These are phyloP conservation scores for Trametes cubensis DNA, from an alignment of 768 basidiomycete genomes.

Conservation along the genomic window DNA sequence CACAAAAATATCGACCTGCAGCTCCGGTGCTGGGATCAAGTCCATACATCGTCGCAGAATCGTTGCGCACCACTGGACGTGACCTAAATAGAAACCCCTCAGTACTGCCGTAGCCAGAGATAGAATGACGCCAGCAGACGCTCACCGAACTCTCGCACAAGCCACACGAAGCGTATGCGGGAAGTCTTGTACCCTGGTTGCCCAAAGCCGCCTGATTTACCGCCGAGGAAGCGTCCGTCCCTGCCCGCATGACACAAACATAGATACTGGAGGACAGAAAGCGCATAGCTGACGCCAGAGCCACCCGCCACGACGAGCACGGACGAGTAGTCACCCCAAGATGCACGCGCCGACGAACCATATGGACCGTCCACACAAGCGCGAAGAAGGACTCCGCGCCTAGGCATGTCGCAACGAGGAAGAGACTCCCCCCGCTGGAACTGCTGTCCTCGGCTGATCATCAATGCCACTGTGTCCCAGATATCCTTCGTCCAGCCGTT, in stretches of 20 bases:
- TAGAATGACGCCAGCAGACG: background rate
- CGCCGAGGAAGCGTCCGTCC: slow-evolving; percentile 52
- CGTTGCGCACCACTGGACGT: slow-evolving; percentile 77
- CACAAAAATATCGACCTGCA: slow-evolving; percentile 76
- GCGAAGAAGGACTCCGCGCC: slow-evolving; percentile 53
- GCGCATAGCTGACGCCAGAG: slow-evolving; percentile 73
- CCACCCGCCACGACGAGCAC: slow-evolving; percentile 71
- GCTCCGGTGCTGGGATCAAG: slow-evolving; percentile 47
- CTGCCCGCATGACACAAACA: slow-evolving; percentile 60
- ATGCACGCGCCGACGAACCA: slow-evolving; percentile 61
- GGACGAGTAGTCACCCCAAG: slow-evolving; percentile 62
- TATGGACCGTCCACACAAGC: slow-evolving; percentile 70
- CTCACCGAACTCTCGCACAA: slow-evolving; percentile 75
- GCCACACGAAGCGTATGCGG: slow-evolving; percentile 76
- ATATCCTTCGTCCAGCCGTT: slow-evolving; percentile 69
- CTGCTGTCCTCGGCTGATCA: slow-evolving; percentile 37
- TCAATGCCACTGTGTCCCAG: slow-evolving; percentile 54
- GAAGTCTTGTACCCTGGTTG: slow-evolving; percentile 44
- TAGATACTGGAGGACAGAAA: slow-evolving; percentile 65
- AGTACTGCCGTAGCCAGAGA: background rate
- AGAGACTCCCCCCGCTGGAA: slow-evolving; percentile 36
- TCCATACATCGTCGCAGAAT: slow-evolving; percentile 63
- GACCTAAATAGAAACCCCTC: slow-evolving; percentile 45
- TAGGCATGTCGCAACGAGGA: slow-evolving; percentile 39
- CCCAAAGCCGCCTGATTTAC: slow-evolving; percentile 48